Base-by-base conservation (phyloP, 495 filamentous ascomycete genomes). In the Podospora australis region DNA sequence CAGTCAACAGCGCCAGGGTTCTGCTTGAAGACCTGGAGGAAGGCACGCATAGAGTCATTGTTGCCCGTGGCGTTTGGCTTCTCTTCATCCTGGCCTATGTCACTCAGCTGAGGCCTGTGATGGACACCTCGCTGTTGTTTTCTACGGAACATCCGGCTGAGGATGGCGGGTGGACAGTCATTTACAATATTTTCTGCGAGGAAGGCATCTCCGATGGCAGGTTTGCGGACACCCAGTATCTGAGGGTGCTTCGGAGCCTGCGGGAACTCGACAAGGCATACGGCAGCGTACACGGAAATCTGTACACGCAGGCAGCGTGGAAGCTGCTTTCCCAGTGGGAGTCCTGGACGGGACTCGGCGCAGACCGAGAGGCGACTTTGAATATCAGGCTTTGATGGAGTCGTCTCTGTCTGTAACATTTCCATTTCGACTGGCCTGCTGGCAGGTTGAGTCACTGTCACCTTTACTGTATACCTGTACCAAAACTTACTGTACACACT, bases 381-480 rank as follows among this genome's bases (percentile, higher is more conserved):
- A 66, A 66, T 39, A 66, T 66, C 13, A 53, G 63, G 21, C 35
- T 66, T 16, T 66, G 44, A 56, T 38, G 35, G 32, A n/a, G n/a
- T n/a, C n/a, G n/a, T n/a, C n/a, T n/a, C n/a, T n/a, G n/a, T n/a
- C n/a, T n/a, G n/a, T n/a, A n/a, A n/a, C n/a, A n/a, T n/a, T n/a
- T n/a, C n/a, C n/a, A n/a, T n/a, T n/a, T n/a, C n/a, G n/a, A n/a
- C n/a, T n/a, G n/a, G n/a, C n/a, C n/a, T n/a, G n/a, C n/a, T n/a
- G n/a, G n/a, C n/a, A n/a, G n/a, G n/a, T n/a, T n/a, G n/a, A n/a
- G n/a, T n/a, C n/a, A n/a, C n/a, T n/a, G n/a, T n/a, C n/a, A n/a
- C n/a, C n/a, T n/a, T n/a, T n/a, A n/a, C n/a, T n/a, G n/a, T n/a
- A n/a, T n/a, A n/a, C n/a, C n/a, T n/a, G n/a, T n/a, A n/a, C n/a